These are phyloP conservation scores for Basipetospora chlamydospora DNA, from an alignment of 2,329 filamentous ascomycete species.

Conservation along the genomic window DNA sequence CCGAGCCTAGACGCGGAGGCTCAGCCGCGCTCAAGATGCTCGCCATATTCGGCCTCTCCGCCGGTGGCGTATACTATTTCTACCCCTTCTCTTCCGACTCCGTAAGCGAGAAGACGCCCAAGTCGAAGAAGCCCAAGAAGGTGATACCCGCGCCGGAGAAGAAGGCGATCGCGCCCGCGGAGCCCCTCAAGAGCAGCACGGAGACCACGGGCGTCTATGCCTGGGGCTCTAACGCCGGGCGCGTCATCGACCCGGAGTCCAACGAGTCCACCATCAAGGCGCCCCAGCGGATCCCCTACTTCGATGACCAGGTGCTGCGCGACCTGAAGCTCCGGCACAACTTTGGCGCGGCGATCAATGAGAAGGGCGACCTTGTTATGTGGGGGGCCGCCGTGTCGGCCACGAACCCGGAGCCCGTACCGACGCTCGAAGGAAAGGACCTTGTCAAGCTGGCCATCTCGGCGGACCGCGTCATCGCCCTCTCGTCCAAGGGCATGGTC, in stretches of 20 bases:
- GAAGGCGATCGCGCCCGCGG: constrained; percentile 43
- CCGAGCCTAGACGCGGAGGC: not conserved
- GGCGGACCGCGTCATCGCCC: constrained; percentile 65
- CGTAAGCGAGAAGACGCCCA: constrained; percentile 6
- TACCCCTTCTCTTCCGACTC: constrained; percentile 6
- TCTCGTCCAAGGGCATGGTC: constrained; percentile 60
- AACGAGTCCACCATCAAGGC: constrained; percentile 65
- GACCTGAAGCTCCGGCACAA: constrained; percentile 74
- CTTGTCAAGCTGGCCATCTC: constrained; percentile 65
- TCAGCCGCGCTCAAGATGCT: constrained; percentile 2
- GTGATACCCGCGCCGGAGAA: constrained; percentile 41
- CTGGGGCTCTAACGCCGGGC: constrained; percentile 80
- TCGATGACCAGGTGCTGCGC: constrained; percentile 69
- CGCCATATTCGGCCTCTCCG: constrained; percentile 7
- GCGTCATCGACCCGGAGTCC: constrained; percentile 74
- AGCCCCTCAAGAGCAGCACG: constrained; percentile 73
- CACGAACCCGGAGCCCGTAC: constrained; percentile 45
- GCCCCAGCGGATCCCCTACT: constrained; percentile 64
- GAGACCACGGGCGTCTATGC: constrained; percentile 78
- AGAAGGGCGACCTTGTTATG: constrained; percentile 78
- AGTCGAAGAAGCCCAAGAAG: constrained; percentile 13
- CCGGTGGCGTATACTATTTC: constrained; percentile 8
- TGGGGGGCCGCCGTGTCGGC: constrained; percentile 73
- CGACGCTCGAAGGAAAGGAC: constrained; percentile 70
- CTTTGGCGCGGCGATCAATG: constrained; percentile 76